phyloP scores from a whole-genome alignment of 805 yeast genomes.

The Kregervanrija pseudodelftensis region DNA sequence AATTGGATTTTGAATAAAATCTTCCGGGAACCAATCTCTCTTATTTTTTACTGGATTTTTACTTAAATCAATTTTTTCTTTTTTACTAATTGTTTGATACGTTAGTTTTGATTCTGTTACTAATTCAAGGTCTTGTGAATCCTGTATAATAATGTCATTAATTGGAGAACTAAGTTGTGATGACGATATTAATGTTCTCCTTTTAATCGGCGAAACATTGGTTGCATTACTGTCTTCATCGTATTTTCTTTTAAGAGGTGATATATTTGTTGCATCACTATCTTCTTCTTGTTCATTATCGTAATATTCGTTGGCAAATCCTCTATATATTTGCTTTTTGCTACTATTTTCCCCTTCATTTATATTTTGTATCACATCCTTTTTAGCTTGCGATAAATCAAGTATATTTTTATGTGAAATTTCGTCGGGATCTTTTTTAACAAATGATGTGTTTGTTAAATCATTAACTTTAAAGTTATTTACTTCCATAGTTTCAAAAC shows the following conservation, averaged over 20 bases:
- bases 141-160: neutral
- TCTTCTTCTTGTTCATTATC: neutral
- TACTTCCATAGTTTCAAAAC: no score
- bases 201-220: slow-evolving; percentile 5
- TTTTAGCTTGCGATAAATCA: no score
- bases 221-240: slow-evolving; percentile 1
- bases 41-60: slow-evolving; percentile 17
- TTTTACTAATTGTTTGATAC: neutral
- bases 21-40: slow-evolving; percentile 30
- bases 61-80: slow-evolving; percentile 16
- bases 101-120: neutral
- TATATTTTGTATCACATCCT: no score
- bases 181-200: no score
- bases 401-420: no score
- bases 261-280: slow-evolving; percentile 4
- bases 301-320: no score
- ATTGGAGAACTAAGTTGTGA: no score
- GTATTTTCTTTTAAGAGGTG: slow-evolving; percentile 4
- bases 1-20: slow-evolving; percentile 27
- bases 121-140: slow-evolving; percentile 1
- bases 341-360: no score
- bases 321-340: no score
- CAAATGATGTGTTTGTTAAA: no score
- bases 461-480: no score
- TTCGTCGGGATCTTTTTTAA: no score